Base-by-base conservation (phyloP, 2,329 filamentous ascomycete genomes). In the Fusarium nygamai region DNA sequence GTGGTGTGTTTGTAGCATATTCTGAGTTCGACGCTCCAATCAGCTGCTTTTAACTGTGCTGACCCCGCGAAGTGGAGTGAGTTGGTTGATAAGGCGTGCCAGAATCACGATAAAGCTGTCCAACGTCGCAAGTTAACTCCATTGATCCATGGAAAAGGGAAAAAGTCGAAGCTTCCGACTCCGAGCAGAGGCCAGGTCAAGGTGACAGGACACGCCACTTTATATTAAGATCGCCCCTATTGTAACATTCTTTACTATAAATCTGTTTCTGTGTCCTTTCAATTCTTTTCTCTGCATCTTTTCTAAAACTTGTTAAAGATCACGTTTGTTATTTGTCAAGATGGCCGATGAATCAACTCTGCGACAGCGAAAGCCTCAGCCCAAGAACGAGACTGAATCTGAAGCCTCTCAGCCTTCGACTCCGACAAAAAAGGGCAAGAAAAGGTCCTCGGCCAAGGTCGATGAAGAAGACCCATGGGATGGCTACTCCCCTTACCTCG, bases 401-500 rank as follows among this genome's bases (percentile, higher is more conserved):
- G 66, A 77, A n/a, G 71, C 75, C 47, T 63, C 69, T 38, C 66
- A 76, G 50, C 75, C 74, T 69, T 79, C 78, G 54, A 68, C 76
- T 33, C 80, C 77, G 41, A 71, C 74, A 31, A 73, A 79, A 44
- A 67, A 72, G 58, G 24, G 65, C 66, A 78, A 74, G 53, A 70
- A 72, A 62, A 77, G 54, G 53, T 72, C 67, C 14, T 72, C 68
- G 41, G 73, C 69, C 17, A 61, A 67, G 64, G 73, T 61, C 44
- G 78, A 82, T 39, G 74, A 83, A 72, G 90, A 93, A 67, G 89
- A 75, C 80, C 56, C 63, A 27, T 74, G 72, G 72, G 92, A 95
- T 51, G 78, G 78, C 31, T 86, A 86, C 75, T 85, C 80, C 69
- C 84, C 84, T 17, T 87, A 84, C 83, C 83, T 94, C 39, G 94